Evolutionary conservation across 2,329 filamentous ascomycete species (phyloP), one percentile per base, ranked within the genome.

Genomic region (Penicillium hesseltinei): DNA sequence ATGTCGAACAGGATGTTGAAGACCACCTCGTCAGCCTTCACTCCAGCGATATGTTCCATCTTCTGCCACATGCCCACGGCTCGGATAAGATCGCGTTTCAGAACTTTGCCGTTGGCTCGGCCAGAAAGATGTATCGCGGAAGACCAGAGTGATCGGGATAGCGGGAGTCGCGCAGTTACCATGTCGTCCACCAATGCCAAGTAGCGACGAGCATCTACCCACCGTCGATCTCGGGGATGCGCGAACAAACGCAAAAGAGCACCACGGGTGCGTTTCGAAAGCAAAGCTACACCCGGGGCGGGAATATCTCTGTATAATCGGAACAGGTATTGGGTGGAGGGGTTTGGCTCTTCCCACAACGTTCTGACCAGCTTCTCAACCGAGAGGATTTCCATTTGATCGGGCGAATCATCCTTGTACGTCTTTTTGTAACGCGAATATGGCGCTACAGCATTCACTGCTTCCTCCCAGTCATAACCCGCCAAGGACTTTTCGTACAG

Each of bases 1-100:
- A 91, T 84, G 69, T 97, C 90, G 66, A 96, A 97, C 13, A 99
- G 82, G 46, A 97, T 89, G 70, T 94, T 96, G 75, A 99, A 95
- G 0, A 93, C 96, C n/a, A 92, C 88, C 48, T 85, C 81, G 65
- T 89, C 89, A 36, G 84, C 87, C 63, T 78, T 77, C 15, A 91
- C 73, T 1, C 84, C 82, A 2, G 87, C 86, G 5, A 85, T 77
- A 46, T 84, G 81, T 73, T 99, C 94, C 92, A 97, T 97, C 66
- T 94, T 87, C 62, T 84, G 86, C 92, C 93, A 99, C 25, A 95
- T 75, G 47, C 85, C 83, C 45, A 99, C 79, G 0, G 90, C 87
- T 5, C 85, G 82, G 72, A 90, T 79, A 43, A 90, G 74, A 71
- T 92, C 82, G 40, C 81, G 68, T 44, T 82, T 79, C 45, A 84